These are phyloP conservation scores for Cyberlindnera xishuangbannaensis DNA, from an alignment of 805 yeast species.

Conservation along the genomic window DNA sequence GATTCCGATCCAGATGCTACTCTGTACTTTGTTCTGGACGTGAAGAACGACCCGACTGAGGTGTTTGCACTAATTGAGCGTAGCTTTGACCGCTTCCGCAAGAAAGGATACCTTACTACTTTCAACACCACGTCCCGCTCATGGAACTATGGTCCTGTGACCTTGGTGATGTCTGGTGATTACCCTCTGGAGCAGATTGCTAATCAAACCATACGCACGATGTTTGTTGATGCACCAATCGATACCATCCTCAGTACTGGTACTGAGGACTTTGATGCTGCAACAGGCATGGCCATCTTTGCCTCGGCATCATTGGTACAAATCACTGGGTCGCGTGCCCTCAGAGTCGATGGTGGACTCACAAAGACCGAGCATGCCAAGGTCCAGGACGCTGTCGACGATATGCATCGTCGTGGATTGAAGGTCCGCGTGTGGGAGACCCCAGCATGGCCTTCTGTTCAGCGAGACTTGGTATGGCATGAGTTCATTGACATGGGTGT, in stretches of 20 bases:
- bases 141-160: constrained; percentile 47
- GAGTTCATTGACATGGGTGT: constrained; percentile 42
- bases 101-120: constrained; percentile 44
- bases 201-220: constrained; percentile 6
- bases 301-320: constrained; percentile 40
- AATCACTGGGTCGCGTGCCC: constrained; percentile 13
- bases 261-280: constrained; percentile 10
- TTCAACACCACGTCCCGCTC: constrained; percentile 33
- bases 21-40: constrained; percentile 56
- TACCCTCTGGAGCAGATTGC: constrained; percentile 40
- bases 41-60: constrained; percentile 44
- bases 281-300: constrained; percentile 26
- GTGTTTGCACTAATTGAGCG: constrained; percentile 42
- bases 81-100: constrained; percentile 42
- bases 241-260: constrained; percentile 5
- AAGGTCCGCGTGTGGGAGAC: constrained; percentile 68
- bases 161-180: constrained; percentile 63
- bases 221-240: constrained; percentile 39
- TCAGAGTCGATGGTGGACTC: constrained; percentile 25
- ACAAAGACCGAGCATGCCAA: constrained; percentile 27
- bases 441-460: constrained; percentile 55
- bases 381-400: constrained; percentile 23
- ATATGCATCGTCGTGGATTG: constrained; percentile 46
- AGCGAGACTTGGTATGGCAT: constrained; percentile 42
- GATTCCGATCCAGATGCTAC: constrained; percentile 41